A percentile compares a stretch with the other conserved stretches of the same genome.
phyloP scores from a whole-genome alignment of 1,284 basidiomycete species.

The Boletus smithii region DNA sequence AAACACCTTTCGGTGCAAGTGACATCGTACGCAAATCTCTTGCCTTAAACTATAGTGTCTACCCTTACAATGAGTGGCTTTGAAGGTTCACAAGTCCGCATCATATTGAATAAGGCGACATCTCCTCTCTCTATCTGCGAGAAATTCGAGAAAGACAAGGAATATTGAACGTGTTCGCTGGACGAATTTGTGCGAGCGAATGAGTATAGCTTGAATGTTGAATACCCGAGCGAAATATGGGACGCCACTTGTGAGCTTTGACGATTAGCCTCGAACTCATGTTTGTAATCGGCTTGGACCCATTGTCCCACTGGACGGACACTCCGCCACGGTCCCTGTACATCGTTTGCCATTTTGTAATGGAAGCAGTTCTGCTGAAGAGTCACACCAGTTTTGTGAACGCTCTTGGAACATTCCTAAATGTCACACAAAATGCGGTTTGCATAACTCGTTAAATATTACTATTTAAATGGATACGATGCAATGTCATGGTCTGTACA shows the following conservation, averaged over 20 bases:
- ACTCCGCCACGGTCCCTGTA: not conserved
- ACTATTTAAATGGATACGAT: not conserved
- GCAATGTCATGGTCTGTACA: conserved; percentile 2
- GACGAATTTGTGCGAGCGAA: conserved; percentile 38
- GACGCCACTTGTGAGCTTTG: conserved; percentile 36
- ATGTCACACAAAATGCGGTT: too few species aligned
- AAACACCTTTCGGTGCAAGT: conserved; percentile 44
- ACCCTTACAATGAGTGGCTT: not conserved
- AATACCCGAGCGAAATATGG: conserved; percentile 38
- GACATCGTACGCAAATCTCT: conserved; percentile 29
- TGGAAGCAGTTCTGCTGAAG: not conserved
- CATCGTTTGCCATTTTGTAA: not conserved
- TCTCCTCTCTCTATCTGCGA: conserved; percentile 39
- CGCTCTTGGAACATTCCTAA: too few species aligned
- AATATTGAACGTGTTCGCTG: conserved; percentile 42
- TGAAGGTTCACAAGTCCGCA: conserved; percentile 39
- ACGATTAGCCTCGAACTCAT: not conserved
- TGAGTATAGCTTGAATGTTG: conserved; percentile 24
- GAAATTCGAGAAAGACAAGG: conserved; percentile 25
- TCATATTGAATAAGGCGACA: conserved; percentile 44
- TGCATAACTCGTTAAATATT: not conserved
- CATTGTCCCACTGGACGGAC: too few species aligned
- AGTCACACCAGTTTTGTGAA: not conserved
- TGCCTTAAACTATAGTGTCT: too few species aligned
- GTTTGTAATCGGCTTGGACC: not conserved